Base-by-base conservation (phyloP, 345 rosid genomes). In the Viola odorata region DNA sequence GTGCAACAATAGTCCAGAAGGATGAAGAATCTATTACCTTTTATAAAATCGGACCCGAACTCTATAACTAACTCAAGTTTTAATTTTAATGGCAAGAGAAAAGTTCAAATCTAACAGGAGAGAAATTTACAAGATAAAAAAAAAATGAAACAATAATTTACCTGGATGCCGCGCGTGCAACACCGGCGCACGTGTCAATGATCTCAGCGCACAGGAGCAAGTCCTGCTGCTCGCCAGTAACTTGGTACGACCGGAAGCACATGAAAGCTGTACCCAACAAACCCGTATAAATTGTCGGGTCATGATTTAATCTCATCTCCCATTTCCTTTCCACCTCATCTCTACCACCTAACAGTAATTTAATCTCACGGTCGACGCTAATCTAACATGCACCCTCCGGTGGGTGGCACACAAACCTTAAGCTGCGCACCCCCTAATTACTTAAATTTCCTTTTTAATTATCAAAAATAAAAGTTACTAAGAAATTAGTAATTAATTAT, bases 231-330 rank as follows among this genome's bases (percentile, higher is more conserved):
- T 78, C 65, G 50, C 80, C 82, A 13, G 96, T 85, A 44, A 72
- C 75, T 75, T 85, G 81, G 65, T 79, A 87, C 66, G 98, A 89
- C 82, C 87, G 77, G 70, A 92, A 68, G 77, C 96, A 87, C 5
- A 76, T 66, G 77, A 87, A 73, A 53, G 94, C 96, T 7, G 96
- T 89, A 17, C 98, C 96, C 10, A 85, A 75, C 55, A 87, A 41
- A 15, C 98, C 98, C 63, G 84, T 69, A 47, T 81, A 84, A 8
- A 81, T 85, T 32, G 96, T 89, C 72, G 87, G 87, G 70, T 89
- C 94, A 49, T 57, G 5, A 5, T 62, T 69, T 61, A 32, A 10
- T 49, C 44, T 74, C 68, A 72, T 7, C 44, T 63, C 13, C 66
- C 68, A 37, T 55, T 37, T 1, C 63, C 65, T 68, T 58, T 65